Base-by-base conservation (phyloP, 257 asterid species). In the Ligustrum vulgare region DNA sequence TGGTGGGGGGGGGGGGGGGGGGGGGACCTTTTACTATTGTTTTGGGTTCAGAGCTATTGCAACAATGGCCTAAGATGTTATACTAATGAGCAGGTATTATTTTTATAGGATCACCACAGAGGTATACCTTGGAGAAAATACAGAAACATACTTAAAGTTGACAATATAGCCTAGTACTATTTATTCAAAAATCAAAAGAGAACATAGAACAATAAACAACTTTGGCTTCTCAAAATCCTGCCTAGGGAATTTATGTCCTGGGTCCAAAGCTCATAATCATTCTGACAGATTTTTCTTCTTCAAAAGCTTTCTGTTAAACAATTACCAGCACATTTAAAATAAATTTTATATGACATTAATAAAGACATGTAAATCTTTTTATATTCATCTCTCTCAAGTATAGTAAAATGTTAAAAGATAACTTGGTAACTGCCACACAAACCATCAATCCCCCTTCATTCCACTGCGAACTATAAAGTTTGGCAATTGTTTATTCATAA, bases 51-150 rank as follows among this genome's bases (percentile, higher is more conserved):
- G 56, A 45, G 20, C 56, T 45, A 45, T 11, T 45, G 56, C 56
- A 45, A 15, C 13, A 4, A 45, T 45, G 56, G n/a, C 56, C 1
- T 15, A 45, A 13, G 16, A 45, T 45, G 56, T 13, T 13, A 45
- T 2, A 13, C 18, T 45, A 13, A 45, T 45, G 56, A 45, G 56
- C 56, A 45, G 56, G 56, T 45, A 45, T 45, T 11, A 45, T 15
- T 45, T 45, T 13, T 45, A 45, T 45, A 45, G 11, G 43, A 70
- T 34, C 62, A 77, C 20, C 7, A 56, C 28, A 36, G 66, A 47
- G 65, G 37, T 32, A 32, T 74, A 66, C 16, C 15, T 31, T 54
- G 1, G 71, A 54, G 23, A 69, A 76, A 36, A 76, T 47, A 54
- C 34, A 32, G 43, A 69, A 69, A 58, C 12, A 60, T 35, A 23